phyloP scores from a whole-genome alignment of 23 red algal genomes.

The Gracilariopsis chorda region DNA sequence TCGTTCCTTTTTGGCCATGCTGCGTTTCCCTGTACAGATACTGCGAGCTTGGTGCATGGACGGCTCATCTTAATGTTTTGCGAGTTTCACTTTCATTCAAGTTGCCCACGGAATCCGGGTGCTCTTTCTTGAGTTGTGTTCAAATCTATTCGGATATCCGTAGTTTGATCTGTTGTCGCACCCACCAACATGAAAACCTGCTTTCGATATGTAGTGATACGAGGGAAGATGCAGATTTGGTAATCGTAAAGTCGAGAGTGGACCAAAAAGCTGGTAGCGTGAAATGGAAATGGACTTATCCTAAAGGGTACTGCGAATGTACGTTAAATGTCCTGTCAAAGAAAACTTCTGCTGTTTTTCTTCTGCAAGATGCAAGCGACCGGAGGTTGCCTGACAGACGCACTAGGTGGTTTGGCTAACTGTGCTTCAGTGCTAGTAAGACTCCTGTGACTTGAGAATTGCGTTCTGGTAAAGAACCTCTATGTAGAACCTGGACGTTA shows the following conservation, averaged over 20 bases:
- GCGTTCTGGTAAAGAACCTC: no score
- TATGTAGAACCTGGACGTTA: no score
- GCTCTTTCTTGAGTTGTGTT: constrained; percentile 7
- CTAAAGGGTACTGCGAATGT: not conserved
- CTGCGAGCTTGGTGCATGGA: not conserved
- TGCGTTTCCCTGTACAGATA: constrained; percentile 24
- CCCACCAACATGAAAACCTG: not conserved
- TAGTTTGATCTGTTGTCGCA: not conserved
- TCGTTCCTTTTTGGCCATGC: not conserved
- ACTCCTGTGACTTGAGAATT: no score
- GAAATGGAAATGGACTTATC: not conserved
- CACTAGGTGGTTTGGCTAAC: no score
- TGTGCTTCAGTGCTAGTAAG: no score
- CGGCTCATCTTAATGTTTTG: constrained; percentile 23
- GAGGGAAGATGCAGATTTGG: not conserved
- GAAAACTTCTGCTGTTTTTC: not conserved
- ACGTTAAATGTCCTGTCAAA: not conserved
- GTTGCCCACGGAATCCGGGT: not conserved
- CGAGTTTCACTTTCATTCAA: not conserved
- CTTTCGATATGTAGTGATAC: not conserved
- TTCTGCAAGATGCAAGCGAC: no score
- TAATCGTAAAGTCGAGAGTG: not conserved
- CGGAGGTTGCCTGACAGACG: no score
- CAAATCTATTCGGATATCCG: not conserved
- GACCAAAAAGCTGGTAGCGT: no score